These are phyloP conservation scores for Phaeotremella skinneri DNA, from an alignment of 768 basidiomycete species.

Conservation along the genomic window DNA sequence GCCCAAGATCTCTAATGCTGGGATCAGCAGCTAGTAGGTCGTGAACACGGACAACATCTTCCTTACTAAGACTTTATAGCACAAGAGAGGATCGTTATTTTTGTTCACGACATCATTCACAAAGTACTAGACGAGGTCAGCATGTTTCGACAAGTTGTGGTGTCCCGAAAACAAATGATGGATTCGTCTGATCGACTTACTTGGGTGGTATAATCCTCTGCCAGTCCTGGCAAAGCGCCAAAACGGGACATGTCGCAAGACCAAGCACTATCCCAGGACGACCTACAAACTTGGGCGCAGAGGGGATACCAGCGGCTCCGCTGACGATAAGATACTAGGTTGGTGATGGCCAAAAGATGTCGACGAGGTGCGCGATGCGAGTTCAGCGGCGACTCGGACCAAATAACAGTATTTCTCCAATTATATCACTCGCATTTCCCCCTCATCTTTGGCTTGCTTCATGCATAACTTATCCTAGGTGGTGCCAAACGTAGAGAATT, in stretches of 20 bases:
- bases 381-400: neutral
- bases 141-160: neutral
- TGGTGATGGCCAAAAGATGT: neutral
- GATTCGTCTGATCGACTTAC: conserved; percentile 8
- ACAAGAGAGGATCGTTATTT: conserved; percentile 53
- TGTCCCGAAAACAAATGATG: neutral
- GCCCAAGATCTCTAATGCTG: conserved; percentile 80
- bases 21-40: conserved; percentile 11
- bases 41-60: conserved; percentile 6
- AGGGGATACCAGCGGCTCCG: too few relatives aligned
- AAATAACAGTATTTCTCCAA: neutral
- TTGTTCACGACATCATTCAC: conserved; percentile 66
- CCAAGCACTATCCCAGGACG: too few relatives aligned
- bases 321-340: too few relatives aligned
- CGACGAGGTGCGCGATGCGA: neutral
- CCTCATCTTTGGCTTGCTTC: too few relatives aligned
- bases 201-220: conserved; percentile 35
- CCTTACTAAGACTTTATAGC: conserved; percentile 68
- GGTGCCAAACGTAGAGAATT: too few relatives aligned
- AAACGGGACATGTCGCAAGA: too few relatives aligned
- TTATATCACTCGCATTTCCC: neutral
- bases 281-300: too few relatives aligned
- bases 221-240: conserved; percentile 28
- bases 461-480: too few relatives aligned
- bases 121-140: conserved; percentile 59